Conservation (phyloP, 2,329 filamentous ascomycete species). For the Aspergillus neotritici region DNA sequence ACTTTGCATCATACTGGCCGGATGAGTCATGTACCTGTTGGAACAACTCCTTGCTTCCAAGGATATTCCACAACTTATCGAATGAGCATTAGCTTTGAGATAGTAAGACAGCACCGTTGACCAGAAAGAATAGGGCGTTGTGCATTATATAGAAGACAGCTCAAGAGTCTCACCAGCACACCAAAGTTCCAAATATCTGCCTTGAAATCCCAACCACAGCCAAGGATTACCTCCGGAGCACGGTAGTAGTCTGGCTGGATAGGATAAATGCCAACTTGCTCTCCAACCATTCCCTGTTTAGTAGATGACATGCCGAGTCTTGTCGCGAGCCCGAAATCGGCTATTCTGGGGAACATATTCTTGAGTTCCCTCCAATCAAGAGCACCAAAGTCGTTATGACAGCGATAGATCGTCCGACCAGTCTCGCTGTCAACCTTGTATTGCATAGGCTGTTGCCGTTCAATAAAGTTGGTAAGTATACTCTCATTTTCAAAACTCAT, state of each 20-base stretch:
- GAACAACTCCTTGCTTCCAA: slow-evolving; percentile 29
- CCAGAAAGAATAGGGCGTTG: neutral
- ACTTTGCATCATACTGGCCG: slow-evolving; percentile 26
- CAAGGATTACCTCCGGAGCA: slow-evolving; percentile 33
- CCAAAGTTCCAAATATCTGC: slow-evolving; percentile 38
- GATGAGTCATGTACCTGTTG: slow-evolving; percentile 24
- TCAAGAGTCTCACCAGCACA: slow-evolving; percentile 21
- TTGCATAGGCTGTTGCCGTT: slow-evolving; percentile 15
- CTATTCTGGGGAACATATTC: slow-evolving; percentile 17
- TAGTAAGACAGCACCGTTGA: neutral
- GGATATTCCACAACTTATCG: slow-evolving; percentile 28
- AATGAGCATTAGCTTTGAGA: slow-evolving; percentile 5
- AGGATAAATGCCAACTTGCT: slow-evolving; percentile 30
- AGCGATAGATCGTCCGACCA: slow-evolving; percentile 17
- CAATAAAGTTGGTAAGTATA: slow-evolving; percentile 16
- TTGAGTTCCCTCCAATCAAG: slow-evolving; percentile 11
- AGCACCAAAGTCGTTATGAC: slow-evolving; percentile 19
- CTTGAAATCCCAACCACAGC: slow-evolving; percentile 29
- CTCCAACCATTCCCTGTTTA: slow-evolving; percentile 1
- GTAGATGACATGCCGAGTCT: slow-evolving; percentile 7
- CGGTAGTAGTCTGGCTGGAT: slow-evolving; percentile 39
- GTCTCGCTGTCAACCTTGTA: slow-evolving; percentile 12
- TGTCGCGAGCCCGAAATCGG: slow-evolving; percentile 19
- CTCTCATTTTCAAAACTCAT: slow-evolving; percentile 24
- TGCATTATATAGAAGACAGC: neutral